Evolutionary conservation across 2,329 filamentous ascomycete species (phyloP), one percentile per base, ranked within the genome.

Genomic region (Tolypocladium endophyticum): DNA sequence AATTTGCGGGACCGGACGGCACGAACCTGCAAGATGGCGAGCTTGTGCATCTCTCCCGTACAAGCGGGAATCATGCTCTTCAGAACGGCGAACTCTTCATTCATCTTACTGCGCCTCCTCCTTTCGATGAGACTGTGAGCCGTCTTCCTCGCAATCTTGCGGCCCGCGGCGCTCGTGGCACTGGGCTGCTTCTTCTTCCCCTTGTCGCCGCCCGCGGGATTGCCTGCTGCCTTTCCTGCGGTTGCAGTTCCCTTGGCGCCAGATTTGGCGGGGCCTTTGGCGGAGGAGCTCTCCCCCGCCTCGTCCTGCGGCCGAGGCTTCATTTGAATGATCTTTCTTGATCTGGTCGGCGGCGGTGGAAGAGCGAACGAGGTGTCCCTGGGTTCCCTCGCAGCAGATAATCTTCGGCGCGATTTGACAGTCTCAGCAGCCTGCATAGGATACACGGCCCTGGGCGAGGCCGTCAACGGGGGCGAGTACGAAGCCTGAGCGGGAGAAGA

Each of bases 291-390:
- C 50, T 69, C 66, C 28, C 65, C 63, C 41, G 71, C 64, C 59
- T 75, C 70, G 61, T 77, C 70, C 65, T 83, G 76, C 36, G 73
- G 67, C 33, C 78, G 75, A 23, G 84, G 93, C 74, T 96, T 96
- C 92, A 97, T 96, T 76, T 97, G 93, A 61, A 97, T 97, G 71
- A 99, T 97, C 77, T 95, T 97, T 68, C 93, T 87, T 50, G 91
- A 90, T 63, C 93, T 82, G 3, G 92, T 96, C 0, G 94, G 94
- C 20, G 93, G 94, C 12, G 94, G 94, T 25, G 94, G 94, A 20
- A 99, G 82, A 12, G 89, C 83, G 72, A 96, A 95, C 55, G 82
- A 78, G 65, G 86, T 82, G 64, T 85, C 87, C 60, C 79, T 77
- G 60, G 75, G 36, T 18, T 76, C 70, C 56, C 70, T 71, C 23